Conservation (phyloP, 257 asterid genomes). For the Fraxinus cuspidata region DNA sequence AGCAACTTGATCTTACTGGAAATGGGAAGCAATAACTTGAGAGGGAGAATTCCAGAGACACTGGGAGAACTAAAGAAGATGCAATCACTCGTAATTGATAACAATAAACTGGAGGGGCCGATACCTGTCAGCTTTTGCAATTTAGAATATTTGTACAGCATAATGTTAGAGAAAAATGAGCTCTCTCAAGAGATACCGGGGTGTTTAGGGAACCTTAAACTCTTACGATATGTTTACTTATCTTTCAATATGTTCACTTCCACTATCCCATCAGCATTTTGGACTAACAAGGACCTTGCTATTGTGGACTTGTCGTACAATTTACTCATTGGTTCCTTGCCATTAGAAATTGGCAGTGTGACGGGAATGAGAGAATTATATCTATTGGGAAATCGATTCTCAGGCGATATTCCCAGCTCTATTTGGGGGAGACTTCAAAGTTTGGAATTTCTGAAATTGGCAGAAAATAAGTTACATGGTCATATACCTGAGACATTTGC, state of each 20-base stretch:
- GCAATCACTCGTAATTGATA: neutral
- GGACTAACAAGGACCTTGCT: slow-evolving; percentile 9
- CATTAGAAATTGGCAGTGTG: slow-evolving; percentile 19
- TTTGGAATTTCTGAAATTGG: slow-evolving; percentile 14
- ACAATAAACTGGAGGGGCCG: slow-evolving; percentile 18
- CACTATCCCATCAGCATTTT: slow-evolving; percentile 20
- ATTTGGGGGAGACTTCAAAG: slow-evolving; percentile 19
- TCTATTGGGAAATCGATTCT: slow-evolving; percentile 24
- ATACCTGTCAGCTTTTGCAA: slow-evolving; percentile 25
- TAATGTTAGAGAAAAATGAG: neutral
- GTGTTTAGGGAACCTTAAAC: slow-evolving; percentile 23
- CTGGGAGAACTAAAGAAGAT: slow-evolving; percentile 22
- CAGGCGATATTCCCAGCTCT: slow-evolving; percentile 28
- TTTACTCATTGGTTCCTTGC: slow-evolving; percentile 23
- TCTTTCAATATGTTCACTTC: slow-evolving; percentile 16
- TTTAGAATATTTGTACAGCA: neutral
- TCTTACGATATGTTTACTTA: slow-evolving; percentile 11
- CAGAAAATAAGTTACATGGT: slow-evolving; percentile 24
- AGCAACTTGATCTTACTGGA: slow-evolving; percentile 11
- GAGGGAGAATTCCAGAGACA: slow-evolving; percentile 22
- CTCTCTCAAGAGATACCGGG: slow-evolving; percentile 26
- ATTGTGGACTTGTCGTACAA: slow-evolving; percentile 17
- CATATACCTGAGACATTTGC: slow-evolving; percentile 24
- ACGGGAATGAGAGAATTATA: neutral
- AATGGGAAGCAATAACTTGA: slow-evolving; percentile 17